Evolutionary conservation across 768 basidiomycete species (phyloP).

Genomic region (Lentinula guzmanii): DNA sequence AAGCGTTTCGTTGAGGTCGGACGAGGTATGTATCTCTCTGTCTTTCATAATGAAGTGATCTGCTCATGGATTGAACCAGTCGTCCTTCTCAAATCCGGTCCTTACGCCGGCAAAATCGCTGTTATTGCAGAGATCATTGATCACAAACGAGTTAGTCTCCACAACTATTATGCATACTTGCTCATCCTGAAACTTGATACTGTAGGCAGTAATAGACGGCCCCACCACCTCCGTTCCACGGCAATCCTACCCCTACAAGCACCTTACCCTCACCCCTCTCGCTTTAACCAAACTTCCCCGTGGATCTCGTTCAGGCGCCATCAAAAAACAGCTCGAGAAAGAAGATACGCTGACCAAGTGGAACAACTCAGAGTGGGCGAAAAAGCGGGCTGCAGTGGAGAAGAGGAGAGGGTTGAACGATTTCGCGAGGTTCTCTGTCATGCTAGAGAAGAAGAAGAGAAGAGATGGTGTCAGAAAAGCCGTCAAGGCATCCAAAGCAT

Average conservation of each 20-base stretch:
- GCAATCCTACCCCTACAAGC: constrained; percentile 86
- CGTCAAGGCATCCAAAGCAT: constrained; percentile 40
- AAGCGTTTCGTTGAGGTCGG: constrained; percentile 98
- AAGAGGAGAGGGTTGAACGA: constrained; percentile 77
- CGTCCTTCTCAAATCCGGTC: constrained; percentile 90
- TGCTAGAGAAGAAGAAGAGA: constrained; percentile 85
- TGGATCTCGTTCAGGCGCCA: constrained; percentile 70
- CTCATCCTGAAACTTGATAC: not conserved
- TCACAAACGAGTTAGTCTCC: constrained; percentile 84
- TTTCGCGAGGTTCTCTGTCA: constrained; percentile 86
- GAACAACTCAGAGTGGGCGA: constrained; percentile 84
- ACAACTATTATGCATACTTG: not conserved
- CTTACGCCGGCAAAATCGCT: constrained; percentile 82
- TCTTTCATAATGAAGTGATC: constrained; percentile 1
- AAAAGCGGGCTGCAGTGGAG: constrained; percentile 72
- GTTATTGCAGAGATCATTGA: constrained; percentile 97
- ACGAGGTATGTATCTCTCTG: constrained; percentile 51
- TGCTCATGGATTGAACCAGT: constrained; percentile 37
- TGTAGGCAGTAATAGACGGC: constrained; percentile 91
- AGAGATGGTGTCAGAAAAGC: constrained; percentile 73
- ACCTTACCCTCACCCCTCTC: constrained; percentile 87
- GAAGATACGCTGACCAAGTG: constrained; percentile 82
- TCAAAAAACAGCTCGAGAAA: constrained; percentile 87
- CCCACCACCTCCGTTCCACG: constrained; percentile 89
- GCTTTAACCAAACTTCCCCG: constrained; percentile 81